Conservation (phyloP, 306 rosid genomes). For the Senna siamea region DNA sequence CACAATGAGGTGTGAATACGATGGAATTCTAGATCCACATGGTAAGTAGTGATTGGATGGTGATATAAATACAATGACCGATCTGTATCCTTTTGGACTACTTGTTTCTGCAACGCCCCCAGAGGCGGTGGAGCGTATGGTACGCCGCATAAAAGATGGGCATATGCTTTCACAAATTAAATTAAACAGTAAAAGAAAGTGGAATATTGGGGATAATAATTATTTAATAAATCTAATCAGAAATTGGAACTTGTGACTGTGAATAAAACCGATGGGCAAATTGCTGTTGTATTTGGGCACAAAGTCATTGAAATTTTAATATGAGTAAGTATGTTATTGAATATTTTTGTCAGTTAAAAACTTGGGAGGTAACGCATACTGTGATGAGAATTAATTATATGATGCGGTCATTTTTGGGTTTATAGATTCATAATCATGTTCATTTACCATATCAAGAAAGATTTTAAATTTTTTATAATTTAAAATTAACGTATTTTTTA, state of each 20-base stretch:
- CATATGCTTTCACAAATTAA: neutral
- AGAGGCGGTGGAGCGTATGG: slow-evolving; percentile 43
- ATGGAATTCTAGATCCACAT: slow-evolving; percentile 25
- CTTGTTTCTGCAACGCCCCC: slow-evolving; percentile 34
- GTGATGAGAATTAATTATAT: neutral
- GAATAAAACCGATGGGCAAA: slow-evolving; percentile 37
- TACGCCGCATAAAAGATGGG: slow-evolving; percentile 30
- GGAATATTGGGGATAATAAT: neutral
- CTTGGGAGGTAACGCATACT: slow-evolving; percentile 20
- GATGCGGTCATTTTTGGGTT: neutral
- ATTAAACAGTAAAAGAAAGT: neutral
- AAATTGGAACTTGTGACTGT: slow-evolving; percentile 10
- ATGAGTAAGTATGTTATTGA: neutral
- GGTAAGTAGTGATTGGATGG: neutral
- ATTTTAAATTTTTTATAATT: no score
- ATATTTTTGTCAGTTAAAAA: slow-evolving; percentile 1
- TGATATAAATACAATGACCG: slow-evolving; percentile 14
- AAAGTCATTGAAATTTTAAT: neutral
- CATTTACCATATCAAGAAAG: no score
- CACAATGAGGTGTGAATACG: neutral
- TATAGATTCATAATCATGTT: neutral
- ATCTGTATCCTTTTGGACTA: neutral
- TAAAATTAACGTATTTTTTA: no score
- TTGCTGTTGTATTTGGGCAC: slow-evolving; percentile 23
- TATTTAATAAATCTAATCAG: no score